These are phyloP conservation scores for Rhizophora apiculata DNA, from an alignment of 345 rosid species.

Conservation along the genomic window DNA sequence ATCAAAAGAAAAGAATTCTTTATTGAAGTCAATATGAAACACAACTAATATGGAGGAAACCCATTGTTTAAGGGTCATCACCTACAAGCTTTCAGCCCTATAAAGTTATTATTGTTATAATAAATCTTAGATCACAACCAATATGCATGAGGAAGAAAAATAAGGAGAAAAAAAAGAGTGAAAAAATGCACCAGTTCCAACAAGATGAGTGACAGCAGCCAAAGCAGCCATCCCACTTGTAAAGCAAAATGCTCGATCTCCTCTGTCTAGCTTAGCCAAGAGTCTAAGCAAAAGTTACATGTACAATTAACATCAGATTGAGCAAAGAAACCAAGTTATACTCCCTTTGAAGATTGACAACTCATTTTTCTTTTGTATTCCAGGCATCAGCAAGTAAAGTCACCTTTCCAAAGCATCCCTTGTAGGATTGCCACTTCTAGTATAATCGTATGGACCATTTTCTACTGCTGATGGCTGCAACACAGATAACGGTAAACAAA, in stretches of 20 bases:
- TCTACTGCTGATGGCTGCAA: constrained; percentile 74
- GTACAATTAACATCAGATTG: neutral
- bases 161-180: neutral
- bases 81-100: too few relatives aligned
- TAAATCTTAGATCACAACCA: neutral
- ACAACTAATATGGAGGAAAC: too few relatives aligned
- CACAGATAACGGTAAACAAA: constrained; percentile 12
- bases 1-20: too few relatives aligned
- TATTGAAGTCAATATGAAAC: too few relatives aligned
- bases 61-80: too few relatives aligned
- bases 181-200: constrained; percentile 52
- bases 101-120: too few relatives aligned
- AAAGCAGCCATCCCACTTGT: constrained; percentile 99
- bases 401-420: constrained; percentile 85
- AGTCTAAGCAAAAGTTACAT: constrained; percentile 42
- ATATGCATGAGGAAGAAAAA: neutral
- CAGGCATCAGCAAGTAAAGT: constrained; percentile 6
- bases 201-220: constrained; percentile 69
- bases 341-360: neutral
- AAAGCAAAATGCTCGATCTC: constrained; percentile 92
- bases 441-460: constrained; percentile 87
- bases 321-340: neutral
- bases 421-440: constrained; percentile 97
- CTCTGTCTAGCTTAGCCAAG: constrained; percentile 91
- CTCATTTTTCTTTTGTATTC: constrained; percentile 3